Base-by-base conservation (phyloP, 192 early-diverging fungal species). In the Linderina pennispora region DNA sequence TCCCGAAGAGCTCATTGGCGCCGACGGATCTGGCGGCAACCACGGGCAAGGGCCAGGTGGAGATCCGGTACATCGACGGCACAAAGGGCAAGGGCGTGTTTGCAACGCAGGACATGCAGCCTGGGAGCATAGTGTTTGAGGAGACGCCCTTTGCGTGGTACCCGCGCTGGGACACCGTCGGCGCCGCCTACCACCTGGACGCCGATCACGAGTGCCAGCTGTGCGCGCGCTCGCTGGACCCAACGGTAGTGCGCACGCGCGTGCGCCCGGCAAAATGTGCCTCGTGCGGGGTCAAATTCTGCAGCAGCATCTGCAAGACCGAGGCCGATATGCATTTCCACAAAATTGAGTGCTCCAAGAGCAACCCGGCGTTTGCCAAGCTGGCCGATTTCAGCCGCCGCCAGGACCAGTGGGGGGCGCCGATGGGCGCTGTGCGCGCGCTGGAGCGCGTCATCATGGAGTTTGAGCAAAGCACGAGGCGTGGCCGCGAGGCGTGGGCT, bases 91-190 rank as follows among this genome's bases (percentile, higher is more conserved):
- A 65, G 53, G 80, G 80, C 36, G 38, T 81, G 21, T 78, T 81
- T 67, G 69, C 80, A 0, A 48, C 73, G 6, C 43, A 62, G 18
- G 80, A 79, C 55, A 60, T 81, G 20, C 55, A 50, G 15, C 71
- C 74, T 39, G 70, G 59, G 24, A 66, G 58, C 3, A 59, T 66
- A 1, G 22, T 81, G 9, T 81, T 81, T 41, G 70, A 62, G 16
- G 80, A 81, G 21, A 68, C 74, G 9, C 80, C 80, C 0, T 77
- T 79, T 58, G 53, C 75, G 1, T 81, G 74, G 48, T 78, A 77
- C 33, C 77, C 80, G 7, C 73, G 70, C 1, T 79, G 77, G 77
- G 68, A 78, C 34, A 62, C 64, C n/a, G 75, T 71, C 45, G 58
- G 62, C 42, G 53, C 62, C 46, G 43, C 55, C 7, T 46, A 59